These are phyloP conservation scores for Coccomyxa subellipsoidea DNA, from an alignment of 163 green algal genomes.

Conservation along the genomic window DNA sequence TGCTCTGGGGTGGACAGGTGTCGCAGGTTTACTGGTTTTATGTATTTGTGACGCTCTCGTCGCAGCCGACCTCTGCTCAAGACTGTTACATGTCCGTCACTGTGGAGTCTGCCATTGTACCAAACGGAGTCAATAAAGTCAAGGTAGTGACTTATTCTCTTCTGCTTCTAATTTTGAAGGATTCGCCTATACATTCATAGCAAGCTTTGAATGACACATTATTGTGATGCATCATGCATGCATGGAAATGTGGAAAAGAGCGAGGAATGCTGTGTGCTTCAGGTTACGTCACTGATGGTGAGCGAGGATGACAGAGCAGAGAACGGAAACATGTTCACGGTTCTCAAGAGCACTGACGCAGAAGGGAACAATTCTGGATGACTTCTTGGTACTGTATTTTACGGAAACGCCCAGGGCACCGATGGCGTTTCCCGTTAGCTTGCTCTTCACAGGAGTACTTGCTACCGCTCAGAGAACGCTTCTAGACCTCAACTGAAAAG, in stretches of 20 bases:
- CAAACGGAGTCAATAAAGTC: not conserved
- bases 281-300: constrained; percentile 13
- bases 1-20: not conserved
- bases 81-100: not conserved
- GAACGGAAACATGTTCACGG: not conserved
- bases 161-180: not conserved
- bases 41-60: not conserved
- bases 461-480: too few species aligned
- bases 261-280: not conserved
- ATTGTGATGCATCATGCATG: not conserved
- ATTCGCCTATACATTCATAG: not conserved
- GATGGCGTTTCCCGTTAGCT: too few species aligned
- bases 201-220: not conserved
- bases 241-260: not conserved
- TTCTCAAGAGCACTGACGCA: not conserved
- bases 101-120: not conserved
- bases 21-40: constrained; percentile 7
- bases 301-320: constrained; percentile 11
- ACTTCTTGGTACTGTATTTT: too few species aligned
- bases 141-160: not conserved
- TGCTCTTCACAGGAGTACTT: too few species aligned
- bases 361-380: constrained; percentile 9
- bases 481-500: too few species aligned
- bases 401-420: too few species aligned
- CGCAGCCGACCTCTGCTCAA: not conserved